A percentile compares a stretch with the other conserved stretches of the same genome.
These are phyloP conservation scores for Solanum chilense DNA, from an alignment of 257 asterid species.

Conservation along the genomic window DNA sequence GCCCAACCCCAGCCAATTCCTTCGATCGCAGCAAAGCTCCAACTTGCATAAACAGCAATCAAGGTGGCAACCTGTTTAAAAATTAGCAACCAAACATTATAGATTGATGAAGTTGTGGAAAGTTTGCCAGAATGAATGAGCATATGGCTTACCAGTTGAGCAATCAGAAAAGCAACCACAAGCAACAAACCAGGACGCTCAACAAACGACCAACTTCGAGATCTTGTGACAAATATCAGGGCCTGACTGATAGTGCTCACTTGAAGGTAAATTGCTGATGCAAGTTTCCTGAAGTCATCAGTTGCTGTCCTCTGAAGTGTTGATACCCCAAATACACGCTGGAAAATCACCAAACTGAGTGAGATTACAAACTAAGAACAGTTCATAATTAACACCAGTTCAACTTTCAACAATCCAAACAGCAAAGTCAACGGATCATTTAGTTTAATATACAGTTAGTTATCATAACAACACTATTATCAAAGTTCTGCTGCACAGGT, in stretches of 20 bases:
- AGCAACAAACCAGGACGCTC: constrained; percentile 95
- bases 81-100: not conserved
- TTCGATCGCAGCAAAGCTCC: constrained; percentile 95
- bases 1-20: constrained; percentile 99
- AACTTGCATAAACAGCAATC: constrained; percentile 85
- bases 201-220: constrained; percentile 81
- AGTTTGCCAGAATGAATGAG: not conserved
- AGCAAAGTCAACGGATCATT: not conserved
- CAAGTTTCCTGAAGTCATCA: constrained; percentile 92
- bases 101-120: not conserved
- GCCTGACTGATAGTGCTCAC: constrained; percentile 98
- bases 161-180: constrained; percentile 63
- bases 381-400: not conserved
- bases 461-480: not conserved
- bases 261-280: constrained; percentile 93
- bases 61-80: constrained; percentile 70
- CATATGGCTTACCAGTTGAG: constrained; percentile 58
- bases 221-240: constrained; percentile 86
- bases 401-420: not conserved
- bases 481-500: not conserved
- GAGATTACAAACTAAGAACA: not conserved
- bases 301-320: constrained; percentile 86
- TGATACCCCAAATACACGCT: constrained; percentile 78
- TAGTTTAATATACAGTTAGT: not conserved
- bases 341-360: constrained; percentile 6